Evolutionary conservation across 1,139 yeast species (phyloP), one percentile per base, ranked within the genome.

Genomic region (Hyphopichia khmerensis): DNA sequence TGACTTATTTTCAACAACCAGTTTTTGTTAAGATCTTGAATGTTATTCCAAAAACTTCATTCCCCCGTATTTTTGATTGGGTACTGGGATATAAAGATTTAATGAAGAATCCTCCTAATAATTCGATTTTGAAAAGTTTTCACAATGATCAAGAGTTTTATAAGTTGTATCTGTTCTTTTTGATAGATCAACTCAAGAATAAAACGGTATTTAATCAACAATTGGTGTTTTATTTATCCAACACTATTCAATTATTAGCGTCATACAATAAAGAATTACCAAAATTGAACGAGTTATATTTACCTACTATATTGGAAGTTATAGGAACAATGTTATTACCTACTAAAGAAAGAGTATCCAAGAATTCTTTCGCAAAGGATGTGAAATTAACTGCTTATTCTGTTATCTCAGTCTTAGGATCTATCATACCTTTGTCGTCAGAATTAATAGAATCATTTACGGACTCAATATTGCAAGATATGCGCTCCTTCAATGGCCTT

Each of bases 331-430:
- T 84, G 43, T 62, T 84, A 44, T 68, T 72, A 11, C 60, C 66
- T 2, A 43, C 50, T 6, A 48, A 48, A 6, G 55, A 50, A 35
- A 37, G 23, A 31, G 19, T 39, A 6, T 47, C 51, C 36, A 59
- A 50, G 40, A 51, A 48, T 40, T 53, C 64, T 10, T 36, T 48
- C 19, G 73, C 76, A 27, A 69, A 77, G 32, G 96, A 89, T 55
- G 76, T 85, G 40, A 95, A 85, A 59, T 76, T 88, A 49, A 84
- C 96, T 26, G 89, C 93, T 3, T 93, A 87, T 59, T 87, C 96
- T 42, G 71, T 90, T 13, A 60, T 91, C 30, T 79, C 95, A 0
- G 96, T 93, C 2, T 69, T 91, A 41, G 78, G 86, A 3, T 76
- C 95, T 2, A 82, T 93, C 40, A 75, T 84, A 36, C 85, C 89